Conservation (phyloP, 2,329 filamentous ascomycete species). For the Fusarium keratoplasticum region DNA sequence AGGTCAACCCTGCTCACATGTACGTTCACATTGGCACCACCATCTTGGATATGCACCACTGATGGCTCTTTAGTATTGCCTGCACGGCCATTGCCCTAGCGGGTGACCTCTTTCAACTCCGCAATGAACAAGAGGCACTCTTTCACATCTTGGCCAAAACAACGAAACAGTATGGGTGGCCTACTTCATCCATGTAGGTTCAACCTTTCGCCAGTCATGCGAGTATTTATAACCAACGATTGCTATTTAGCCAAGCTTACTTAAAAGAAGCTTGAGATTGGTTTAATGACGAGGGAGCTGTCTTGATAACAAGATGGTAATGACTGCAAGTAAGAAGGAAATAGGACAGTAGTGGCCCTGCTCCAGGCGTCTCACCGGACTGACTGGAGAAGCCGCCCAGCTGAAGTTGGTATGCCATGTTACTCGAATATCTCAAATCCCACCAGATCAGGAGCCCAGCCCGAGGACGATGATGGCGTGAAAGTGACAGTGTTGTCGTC, state of each 20-base stretch:
- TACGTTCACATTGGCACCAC: not conserved
- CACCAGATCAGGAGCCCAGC: conserved; percentile 56
- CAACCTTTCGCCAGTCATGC: not conserved
- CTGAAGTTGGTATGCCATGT: not conserved
- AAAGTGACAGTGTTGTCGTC: conserved; percentile 53
- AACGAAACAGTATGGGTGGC: not conserved
- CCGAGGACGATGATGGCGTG: conserved; percentile 37
- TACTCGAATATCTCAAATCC: conserved; percentile 50
- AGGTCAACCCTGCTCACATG: not conserved
- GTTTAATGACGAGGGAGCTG: not conserved
- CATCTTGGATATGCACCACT: not conserved
- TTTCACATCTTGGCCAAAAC: not conserved
- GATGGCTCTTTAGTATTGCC: not conserved
- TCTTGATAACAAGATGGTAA: not conserved
- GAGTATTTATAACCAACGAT: not conserved
- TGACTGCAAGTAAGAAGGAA: not conserved
- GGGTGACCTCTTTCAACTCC: not conserved
- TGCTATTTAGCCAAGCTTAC: not conserved
- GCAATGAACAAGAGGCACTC: not conserved
- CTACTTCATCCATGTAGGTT: not conserved
- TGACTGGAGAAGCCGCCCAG: too few relatives aligned
- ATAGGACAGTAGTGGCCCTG: not conserved
- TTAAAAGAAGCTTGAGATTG: not conserved
- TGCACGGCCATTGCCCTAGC: not conserved
- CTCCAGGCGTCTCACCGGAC: too few relatives aligned